Evolutionary conservation across 139 green algal species (phyloP).

Genomic region (Desmodesmus armatus): DNA sequence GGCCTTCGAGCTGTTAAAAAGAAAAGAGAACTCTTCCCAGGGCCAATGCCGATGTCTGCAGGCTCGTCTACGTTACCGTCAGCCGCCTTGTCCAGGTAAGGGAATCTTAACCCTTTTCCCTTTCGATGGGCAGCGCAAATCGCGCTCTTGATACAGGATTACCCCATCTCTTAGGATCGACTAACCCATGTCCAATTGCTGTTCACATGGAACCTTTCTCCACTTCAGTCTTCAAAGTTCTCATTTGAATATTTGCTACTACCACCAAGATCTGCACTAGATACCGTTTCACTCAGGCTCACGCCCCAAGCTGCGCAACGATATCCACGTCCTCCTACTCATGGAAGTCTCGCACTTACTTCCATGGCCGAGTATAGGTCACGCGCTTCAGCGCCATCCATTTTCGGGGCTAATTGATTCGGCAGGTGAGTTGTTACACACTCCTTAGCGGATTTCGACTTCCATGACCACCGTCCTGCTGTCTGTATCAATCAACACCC

Average conservation of each 20-base stretch:
- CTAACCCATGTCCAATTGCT: conserved; percentile 96
- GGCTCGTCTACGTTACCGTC: conserved; percentile 89
- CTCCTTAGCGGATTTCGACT: conserved; percentile 98
- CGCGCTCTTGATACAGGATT: conserved; percentile 89
- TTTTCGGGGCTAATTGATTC: conserved; percentile 98
- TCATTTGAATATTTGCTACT: conserved; percentile 97
- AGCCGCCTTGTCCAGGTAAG: conserved; percentile 87
- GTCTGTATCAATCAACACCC: conserved; percentile 95
- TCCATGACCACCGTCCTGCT: conserved; percentile 97
- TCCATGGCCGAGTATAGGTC: conserved; percentile 90
- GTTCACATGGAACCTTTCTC: conserved; percentile 96
- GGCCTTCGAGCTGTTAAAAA: conserved; percentile 92
- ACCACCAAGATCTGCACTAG: conserved; percentile 96
- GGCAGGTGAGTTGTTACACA: conserved; percentile 98
- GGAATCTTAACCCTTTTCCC: conserved; percentile 96
- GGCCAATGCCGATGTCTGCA: conserved; percentile 84
- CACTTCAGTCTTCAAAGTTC: conserved; percentile 95
- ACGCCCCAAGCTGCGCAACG: conserved; percentile 84
- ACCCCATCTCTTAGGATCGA: conserved; percentile 94
- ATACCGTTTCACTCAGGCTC: conserved; percentile 86
- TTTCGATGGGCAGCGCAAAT: conserved; percentile 87
- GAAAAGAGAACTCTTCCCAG: conserved; percentile 96
- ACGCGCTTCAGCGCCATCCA: conserved; percentile 95
- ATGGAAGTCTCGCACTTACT: conserved; percentile 87
- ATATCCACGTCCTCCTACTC: conserved; percentile 94